Evolutionary conservation across 768 basidiomycete species (phyloP), one percentile per base, ranked within the genome.

Genomic region (Boletus rubescentipes): DNA sequence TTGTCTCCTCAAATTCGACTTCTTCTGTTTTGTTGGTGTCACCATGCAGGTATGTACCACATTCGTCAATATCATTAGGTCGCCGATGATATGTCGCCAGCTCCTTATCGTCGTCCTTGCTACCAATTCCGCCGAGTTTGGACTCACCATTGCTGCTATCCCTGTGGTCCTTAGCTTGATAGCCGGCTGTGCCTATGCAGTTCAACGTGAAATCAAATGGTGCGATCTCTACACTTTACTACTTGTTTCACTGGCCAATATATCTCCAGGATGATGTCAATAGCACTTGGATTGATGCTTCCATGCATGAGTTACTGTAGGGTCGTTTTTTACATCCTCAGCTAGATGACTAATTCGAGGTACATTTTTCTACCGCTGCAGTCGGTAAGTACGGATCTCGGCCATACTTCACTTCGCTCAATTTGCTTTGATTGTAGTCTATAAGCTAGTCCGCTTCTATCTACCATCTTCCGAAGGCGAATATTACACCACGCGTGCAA

Each of bases 1-100:
- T 42, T 92, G 89, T 64, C 78, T 93, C 48, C 81, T 93, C 61
- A 93, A 92, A 67, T 91, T 93, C 68, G 91, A 93, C 69, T 93
- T 92, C 70, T 93, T 93, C 75, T 84, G 81, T 68, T 93, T 93
- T 66, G 78, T 80, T 20, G 91, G 87, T n/a, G 86, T 93, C 23
- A 92, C 91, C 3, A 91, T 92, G 81, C 91, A 93, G 83, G 91
- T 82, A 46, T 45, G 71, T 31, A 30, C 15, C 26, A 15, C 26
- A 1, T 21, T 45, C 6, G 23, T 35, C n/a, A 4, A 26, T 53
- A 14, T 40, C n/a, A 20, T 39, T n/a, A 26, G n/a, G 36, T 10
- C 23, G 7, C 26, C 42, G 41, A 40, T 52, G 45, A 57, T 36
- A 16, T 44, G 2, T 31, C 16, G n/a, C 5, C 49, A 93, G 91